phyloP scores from a whole-genome alignment of 164 flowering plant genomes.

The Liriodendron chinense region DNA sequence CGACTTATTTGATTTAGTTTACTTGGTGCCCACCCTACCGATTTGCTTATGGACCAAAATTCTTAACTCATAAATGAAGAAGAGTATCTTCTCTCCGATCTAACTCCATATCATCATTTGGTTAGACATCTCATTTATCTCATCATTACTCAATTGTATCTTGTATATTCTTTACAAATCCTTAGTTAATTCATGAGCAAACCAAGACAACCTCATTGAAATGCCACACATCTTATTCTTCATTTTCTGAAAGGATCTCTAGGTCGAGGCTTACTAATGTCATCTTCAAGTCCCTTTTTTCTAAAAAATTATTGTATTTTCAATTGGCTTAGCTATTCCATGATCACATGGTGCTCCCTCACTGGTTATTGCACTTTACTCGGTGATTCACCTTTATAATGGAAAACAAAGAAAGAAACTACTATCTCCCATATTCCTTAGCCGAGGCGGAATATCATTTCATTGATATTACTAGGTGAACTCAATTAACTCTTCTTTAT shows the following conservation, averaged over 20 bases:
- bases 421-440: slow-evolving; percentile 4
- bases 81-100: background rate
- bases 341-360: background rate
- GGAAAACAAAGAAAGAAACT: slow-evolving; percentile 7
- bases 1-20: too few species aligned
- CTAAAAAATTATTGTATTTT: background rate
- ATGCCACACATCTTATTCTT: slow-evolving; percentile 11
- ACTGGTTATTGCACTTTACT: background rate
- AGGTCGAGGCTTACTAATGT: background rate
- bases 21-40: too few species aligned
- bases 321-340: background rate
- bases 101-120: background rate
- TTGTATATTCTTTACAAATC: background rate
- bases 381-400: background rate
- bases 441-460: slow-evolving; percentile 10
- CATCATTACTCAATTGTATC: background rate
- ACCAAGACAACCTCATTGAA: background rate
- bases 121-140: background rate
- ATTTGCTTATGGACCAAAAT: slow-evolving; percentile 4
- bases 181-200: background rate
- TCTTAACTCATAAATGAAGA: background rate
- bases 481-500: too few species aligned
- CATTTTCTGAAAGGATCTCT: background rate
- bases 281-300: background rate
- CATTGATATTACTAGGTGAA: slow-evolving; percentile 11